Evolutionary conservation across 2,329 filamentous ascomycete genomes (phyloP).

Genomic region (Fusarium nelsonii): DNA sequence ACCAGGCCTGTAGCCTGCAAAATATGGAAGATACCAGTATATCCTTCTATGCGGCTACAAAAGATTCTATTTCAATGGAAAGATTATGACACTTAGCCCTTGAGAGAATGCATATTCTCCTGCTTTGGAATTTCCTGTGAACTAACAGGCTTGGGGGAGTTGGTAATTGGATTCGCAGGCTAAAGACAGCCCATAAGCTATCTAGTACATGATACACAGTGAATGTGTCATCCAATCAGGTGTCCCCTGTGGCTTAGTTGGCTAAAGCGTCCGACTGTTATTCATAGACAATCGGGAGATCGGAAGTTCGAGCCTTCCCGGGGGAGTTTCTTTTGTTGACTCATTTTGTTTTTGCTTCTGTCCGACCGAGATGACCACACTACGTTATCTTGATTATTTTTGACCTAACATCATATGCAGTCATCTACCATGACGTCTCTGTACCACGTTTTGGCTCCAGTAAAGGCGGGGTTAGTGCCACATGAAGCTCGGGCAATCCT

Average conservation of each 20-base stretch:
- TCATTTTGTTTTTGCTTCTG: fast-evolving
- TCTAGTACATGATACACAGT: no score
- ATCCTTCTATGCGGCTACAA: no score
- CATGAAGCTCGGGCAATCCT: neutral
- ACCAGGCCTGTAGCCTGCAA: no score
- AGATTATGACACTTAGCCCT: no score
- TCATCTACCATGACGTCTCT: neutral
- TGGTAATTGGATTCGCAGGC: no score
- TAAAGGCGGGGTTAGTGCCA: neutral
- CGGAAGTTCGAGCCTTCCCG: constrained; percentile 50
- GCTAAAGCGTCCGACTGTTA: constrained; percentile 47
- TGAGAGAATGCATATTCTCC: no score
- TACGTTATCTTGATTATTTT: fast-evolving
- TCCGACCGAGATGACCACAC: fast-evolving
- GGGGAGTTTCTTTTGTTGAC: constrained; percentile 32
- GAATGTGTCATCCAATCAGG: neutral
- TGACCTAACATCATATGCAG: fast-evolving
- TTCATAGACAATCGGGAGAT: constrained; percentile 48
- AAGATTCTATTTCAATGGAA: no score
- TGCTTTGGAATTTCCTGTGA: no score
- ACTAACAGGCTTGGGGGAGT: no score
- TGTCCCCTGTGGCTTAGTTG: constrained; percentile 45
- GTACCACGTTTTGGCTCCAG: fast-evolving
- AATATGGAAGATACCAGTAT: no score
- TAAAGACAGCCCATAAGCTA: no score